Evolutionary conservation across 129 eudicot genomes (phyloP).

Genomic region (Daucus carota): DH1_v3.0 NC_030389.2:7156001-7156500

Average conservation of each 20-base stretch:
- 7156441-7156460: not conserved
- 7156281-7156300: not conserved
- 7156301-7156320: not conserved
- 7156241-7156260: not conserved
- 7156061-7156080: not conserved
- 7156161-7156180: not conserved
- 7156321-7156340: not conserved
- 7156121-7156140: not conserved
- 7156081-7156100: not conserved
- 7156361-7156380: not conserved
- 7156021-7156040: not conserved
- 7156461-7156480: no score
- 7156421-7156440: not conserved
- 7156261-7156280: not conserved
- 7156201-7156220: no score
- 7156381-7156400: no score
- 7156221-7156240: not conserved
- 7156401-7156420: not conserved
- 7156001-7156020: not conserved
- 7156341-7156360: not conserved
- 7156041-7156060: not conserved
- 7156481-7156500: not conserved
- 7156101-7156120: not conserved
- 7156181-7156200: not conserved
- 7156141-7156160: not conserved